Percentiles rank a stretch among this genome's conserved stretches.
Conservation (phyloP, 1,284 basidiomycete species). For the Boletus semigastroideus region DNA sequence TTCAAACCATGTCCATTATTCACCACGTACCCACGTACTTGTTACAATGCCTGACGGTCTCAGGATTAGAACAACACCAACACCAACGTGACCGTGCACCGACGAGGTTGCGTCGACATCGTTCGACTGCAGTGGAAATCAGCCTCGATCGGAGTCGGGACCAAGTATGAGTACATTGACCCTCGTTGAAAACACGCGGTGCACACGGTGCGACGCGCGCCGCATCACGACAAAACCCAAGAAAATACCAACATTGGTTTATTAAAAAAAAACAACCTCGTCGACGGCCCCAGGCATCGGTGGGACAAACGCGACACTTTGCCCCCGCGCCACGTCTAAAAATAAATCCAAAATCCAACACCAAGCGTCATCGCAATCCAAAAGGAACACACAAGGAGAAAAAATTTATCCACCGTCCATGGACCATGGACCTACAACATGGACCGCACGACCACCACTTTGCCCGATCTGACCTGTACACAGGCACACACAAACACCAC, state of each 20-base stretch:
- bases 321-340: too few relatives aligned
- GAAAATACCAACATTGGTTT: neutral
- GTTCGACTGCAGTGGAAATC: neutral
- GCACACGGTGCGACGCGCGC: constrained; percentile 10
- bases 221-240: neutral
- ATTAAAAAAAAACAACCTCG: too few relatives aligned
- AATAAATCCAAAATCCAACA: too few relatives aligned
- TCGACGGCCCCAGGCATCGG: too few relatives aligned
- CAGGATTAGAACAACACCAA: neutral
- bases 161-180: neutral
- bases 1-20: too few relatives aligned
- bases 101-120: neutral
- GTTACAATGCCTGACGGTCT: too few relatives aligned
- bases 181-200: constrained; percentile 30
- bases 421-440: constrained; percentile 5
- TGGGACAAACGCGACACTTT: too few relatives aligned
- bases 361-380: neutral
- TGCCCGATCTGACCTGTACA: neutral
- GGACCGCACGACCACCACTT: constrained; percentile 7
- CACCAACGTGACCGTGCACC: constrained; percentile 6
- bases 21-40: too few relatives aligned
- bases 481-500: constrained; percentile 6
- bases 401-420: neutral
- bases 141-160: constrained; percentile 5
- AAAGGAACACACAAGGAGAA: neutral